Conservation (phyloP, 78 protist genomes). For the Isochrysis galbana region DNA sequence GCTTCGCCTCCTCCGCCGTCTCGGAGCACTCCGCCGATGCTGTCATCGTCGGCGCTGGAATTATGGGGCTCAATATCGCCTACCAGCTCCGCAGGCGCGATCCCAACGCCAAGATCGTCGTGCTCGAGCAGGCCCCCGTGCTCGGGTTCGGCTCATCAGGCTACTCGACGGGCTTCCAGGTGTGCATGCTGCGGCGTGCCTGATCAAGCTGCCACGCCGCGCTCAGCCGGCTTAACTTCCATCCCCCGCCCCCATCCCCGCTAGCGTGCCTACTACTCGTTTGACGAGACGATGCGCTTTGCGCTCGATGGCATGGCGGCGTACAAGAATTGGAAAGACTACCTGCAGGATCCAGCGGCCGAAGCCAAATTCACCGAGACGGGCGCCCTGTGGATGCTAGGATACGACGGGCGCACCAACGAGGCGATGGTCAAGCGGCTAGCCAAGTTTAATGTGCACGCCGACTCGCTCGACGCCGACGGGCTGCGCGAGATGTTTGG, state of each 20-base stretch:
- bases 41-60: too few species aligned
- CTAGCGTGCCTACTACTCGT: background rate
- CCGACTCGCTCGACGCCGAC: background rate
- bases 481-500: background rate
- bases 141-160: slow-evolving; percentile 25
- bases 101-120: background rate
- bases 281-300: slow-evolving; percentile 26
- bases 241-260: too few species aligned
- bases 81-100: slow-evolving; percentile 13
- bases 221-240: too few species aligned
- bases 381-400: slow-evolving; percentile 39
- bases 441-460: background rate
- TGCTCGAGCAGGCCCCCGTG: slow-evolving; percentile 25
- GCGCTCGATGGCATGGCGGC: slow-evolving; percentile 21
- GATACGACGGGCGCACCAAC: background rate
- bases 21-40: too few species aligned
- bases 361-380: background rate
- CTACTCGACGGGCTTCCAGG: slow-evolving; percentile 30
- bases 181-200: background rate
- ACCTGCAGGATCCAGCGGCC: background rate
- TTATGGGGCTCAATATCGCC: slow-evolving; percentile 39
- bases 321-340: slow-evolving; percentile 17
- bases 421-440: slow-evolving; percentile 13
- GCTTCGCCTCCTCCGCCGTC: too few species aligned
- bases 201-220: background rate